These are phyloP conservation scores for Echites panduratus DNA, from an alignment of 257 asterid species.

Conservation along the genomic window DNA sequence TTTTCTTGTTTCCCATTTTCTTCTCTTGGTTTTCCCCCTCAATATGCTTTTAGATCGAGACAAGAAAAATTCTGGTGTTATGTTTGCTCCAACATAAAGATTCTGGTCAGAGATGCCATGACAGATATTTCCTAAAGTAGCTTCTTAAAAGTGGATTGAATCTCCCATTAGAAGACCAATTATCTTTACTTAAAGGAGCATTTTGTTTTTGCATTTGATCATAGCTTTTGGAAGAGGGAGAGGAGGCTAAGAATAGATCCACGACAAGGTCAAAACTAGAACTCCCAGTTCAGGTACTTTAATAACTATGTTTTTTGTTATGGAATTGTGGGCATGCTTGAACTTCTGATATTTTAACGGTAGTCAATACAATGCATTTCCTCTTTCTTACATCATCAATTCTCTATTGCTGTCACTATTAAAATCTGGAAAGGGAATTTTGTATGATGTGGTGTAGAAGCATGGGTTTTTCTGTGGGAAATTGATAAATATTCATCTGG, in stretches of 20 bases:
- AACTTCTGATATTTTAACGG: not conserved
- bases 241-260: constrained; percentile 72
- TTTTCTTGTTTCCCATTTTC: not conserved
- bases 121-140: not conserved
- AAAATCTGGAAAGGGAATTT: not conserved
- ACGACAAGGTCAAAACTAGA: constrained; percentile 83
- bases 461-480: not conserved
- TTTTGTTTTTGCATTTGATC: constrained; percentile 3
- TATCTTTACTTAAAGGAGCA: not conserved
- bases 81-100: not conserved
- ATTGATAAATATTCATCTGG: not conserved
- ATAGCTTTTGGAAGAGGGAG: constrained; percentile 95
- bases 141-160: not conserved
- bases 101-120: not conserved
- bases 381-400: not conserved
- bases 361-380: not conserved
- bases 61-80: not conserved
- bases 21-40: not conserved
- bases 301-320: not conserved
- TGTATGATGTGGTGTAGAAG: not conserved
- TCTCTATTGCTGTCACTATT: not conserved
- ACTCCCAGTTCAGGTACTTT: constrained; percentile 91
- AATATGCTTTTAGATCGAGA: not conserved
- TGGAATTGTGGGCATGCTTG: not conserved
- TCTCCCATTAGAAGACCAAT: not conserved